Base-by-base conservation (phyloP, 1,284 basidiomycete genomes). In the Fomitiporia mediterranea region DNA sequence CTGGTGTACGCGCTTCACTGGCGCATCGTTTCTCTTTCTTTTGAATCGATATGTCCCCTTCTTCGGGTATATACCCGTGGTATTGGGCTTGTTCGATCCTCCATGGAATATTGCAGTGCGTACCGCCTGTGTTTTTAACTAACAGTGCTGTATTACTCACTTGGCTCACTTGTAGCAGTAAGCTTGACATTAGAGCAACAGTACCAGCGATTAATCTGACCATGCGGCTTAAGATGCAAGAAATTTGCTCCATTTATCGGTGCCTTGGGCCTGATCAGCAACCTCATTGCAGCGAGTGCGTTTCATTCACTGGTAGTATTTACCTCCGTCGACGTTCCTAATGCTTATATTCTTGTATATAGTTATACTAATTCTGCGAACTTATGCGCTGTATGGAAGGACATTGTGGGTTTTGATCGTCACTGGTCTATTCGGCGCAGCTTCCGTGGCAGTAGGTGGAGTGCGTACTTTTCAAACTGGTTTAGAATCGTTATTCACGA, bases 31-130 rank as follows among this genome's bases (percentile, higher is more conserved):
- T 27, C 49, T 59, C 8, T 59, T 59, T 42, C 30, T 59, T 9
- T 43, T 59, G 11, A 59, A 59, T 21, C 57, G 57, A 9, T 59
- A 59, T 47, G 35, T 59, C 9, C 57, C 57, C 3, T 42, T 59
- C 19, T 43, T 59, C 27, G 57, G 57, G 8, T 59, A 55, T 42
- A 52, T 59, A 35, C 53, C 53, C 2, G 42, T 59, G 11, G 13
- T 59, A 0, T 32, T 55, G 15, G 30, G 51, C 25, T 23, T 59
- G 19, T 55, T 55, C 40, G 42, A 51, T 19, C 57, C 57, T 25
- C 57, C 57, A 0, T 59, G 47, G 48, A 47, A 15, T 34, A 59
- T 59, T 27, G n/a, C 11, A n/a, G 57, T 59, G 35, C 9, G 38
- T 49, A 19, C 8, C 21, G 34, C 23, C n/a, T 2, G 11, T 37